Percentiles rank a stretch among this genome's conserved stretches.
Conservation (phyloP, 2,329 filamentous ascomycete genomes). For the Leptographium radiaticola region DNA sequence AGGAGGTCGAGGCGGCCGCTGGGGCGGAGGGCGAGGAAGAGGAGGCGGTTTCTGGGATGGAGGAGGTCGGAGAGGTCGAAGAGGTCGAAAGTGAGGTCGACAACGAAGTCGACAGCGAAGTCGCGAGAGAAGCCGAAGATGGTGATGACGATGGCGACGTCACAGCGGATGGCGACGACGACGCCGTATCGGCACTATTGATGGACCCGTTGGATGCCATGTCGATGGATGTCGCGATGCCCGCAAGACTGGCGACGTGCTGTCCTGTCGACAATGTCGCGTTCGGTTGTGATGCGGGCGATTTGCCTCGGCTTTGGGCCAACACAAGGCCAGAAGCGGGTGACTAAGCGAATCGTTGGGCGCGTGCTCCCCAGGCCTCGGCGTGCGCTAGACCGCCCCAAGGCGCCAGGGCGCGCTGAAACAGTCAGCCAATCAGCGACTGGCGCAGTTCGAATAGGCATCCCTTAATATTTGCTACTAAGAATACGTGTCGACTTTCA, state of each 20-base stretch:
- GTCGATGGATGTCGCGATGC: no score
- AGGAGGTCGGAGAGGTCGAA: neutral
- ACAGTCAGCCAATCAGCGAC: no score
- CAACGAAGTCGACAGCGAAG: neutral
- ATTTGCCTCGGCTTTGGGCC: neutral
- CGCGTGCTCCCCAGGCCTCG: no score
- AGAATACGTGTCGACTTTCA: no score
- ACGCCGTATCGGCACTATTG: neutral
- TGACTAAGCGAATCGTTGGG: no score
- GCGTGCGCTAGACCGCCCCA: no score
- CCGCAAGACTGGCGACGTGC: neutral
- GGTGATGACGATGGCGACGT: no score
- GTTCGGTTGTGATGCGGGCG: neutral
- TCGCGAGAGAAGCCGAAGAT: no score
- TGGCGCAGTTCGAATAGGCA: no score
- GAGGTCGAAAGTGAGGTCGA: neutral
- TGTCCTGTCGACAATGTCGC: neutral
- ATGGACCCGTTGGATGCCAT: neutral
- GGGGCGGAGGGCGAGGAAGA: neutral
- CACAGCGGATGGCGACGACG: neutral
- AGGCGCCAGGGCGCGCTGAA: no score
- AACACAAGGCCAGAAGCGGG: no score
- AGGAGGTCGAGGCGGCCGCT: neutral
- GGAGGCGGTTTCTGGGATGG: neutral
- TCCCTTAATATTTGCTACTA: no score